A percentile compares a stretch with the other conserved stretches of the same genome.
Evolutionary conservation across 75 land plant species (phyloP).

Genomic region (Pinus tabuliformis): DNA sequence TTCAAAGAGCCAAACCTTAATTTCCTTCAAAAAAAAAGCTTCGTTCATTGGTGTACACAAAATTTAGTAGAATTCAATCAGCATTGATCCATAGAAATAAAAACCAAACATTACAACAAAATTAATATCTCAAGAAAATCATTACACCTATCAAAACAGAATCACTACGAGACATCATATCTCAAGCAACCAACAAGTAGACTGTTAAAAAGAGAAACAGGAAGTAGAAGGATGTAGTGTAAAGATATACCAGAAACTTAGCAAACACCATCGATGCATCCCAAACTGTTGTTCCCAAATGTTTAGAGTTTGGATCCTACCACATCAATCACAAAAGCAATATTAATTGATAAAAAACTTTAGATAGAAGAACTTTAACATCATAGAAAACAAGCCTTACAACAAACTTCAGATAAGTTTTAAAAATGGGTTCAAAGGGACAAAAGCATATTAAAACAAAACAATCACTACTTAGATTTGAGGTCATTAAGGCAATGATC

Average conservation of each 20-base stretch:
- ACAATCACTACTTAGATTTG: too few relatives aligned
- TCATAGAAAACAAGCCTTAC: too few relatives aligned
- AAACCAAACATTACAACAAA: not conserved
- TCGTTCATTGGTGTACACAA: not conserved
- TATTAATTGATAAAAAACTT: not conserved
- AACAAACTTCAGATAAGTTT: too few relatives aligned
- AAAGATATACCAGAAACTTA: conserved; percentile 74
- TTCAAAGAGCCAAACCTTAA: not conserved
- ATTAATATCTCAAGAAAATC: not conserved
- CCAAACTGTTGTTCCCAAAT: conserved; percentile 96
- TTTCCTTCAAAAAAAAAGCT: not conserved
- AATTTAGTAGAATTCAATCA: not conserved
- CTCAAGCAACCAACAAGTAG: not conserved
- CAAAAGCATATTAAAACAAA: too few relatives aligned
- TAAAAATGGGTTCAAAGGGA: too few relatives aligned
- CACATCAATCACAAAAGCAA: not conserved
- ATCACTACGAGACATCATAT: not conserved
- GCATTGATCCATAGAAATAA: not conserved
- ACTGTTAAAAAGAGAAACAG: not conserved
- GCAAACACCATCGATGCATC: conserved; percentile 94
- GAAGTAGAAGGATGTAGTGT: not conserved
- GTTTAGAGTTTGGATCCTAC: conserved; percentile 96
- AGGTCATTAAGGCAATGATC: too few relatives aligned
- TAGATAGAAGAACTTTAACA: too few relatives aligned
- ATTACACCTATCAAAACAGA: not conserved